Percentiles rank a stretch among this genome's conserved stretches.
Evolutionary conservation across 169 alveolate species (phyloP).

Genomic region (Plasmodium fragile): DNA sequence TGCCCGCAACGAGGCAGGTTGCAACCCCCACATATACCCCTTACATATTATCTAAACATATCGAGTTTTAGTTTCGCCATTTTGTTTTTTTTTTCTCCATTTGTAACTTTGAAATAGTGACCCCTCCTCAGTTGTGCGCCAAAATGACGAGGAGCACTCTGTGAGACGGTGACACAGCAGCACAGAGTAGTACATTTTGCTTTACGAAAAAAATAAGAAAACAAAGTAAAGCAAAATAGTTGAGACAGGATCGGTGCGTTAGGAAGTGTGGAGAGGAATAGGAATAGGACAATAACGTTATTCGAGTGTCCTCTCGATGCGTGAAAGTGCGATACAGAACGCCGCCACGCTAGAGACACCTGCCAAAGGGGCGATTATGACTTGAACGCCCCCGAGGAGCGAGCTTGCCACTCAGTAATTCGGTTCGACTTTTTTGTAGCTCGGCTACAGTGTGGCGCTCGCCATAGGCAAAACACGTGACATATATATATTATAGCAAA

Average conservation of each 20-base stretch:
- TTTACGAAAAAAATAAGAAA: neutral
- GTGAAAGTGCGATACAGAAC: neutral
- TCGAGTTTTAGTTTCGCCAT: neutral
- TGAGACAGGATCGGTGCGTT: neutral
- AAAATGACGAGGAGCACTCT: neutral
- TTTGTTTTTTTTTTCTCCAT: neutral
- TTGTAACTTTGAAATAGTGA: neutral
- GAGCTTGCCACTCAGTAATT: neutral
- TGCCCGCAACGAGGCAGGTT: neutral
- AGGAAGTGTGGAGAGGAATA: neutral
- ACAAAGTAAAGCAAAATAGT: neutral
- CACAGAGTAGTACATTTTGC: neutral
- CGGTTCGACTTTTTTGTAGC: neutral
- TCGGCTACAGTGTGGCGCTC: neutral
- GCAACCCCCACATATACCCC: neutral
- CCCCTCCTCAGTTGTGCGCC: neutral
- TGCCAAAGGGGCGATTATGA: neutral
- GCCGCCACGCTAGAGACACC: neutral
- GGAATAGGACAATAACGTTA: neutral
- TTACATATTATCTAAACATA: neutral
- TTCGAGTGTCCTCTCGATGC: neutral
- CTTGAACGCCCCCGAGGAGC: neutral
- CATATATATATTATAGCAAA: neutral
- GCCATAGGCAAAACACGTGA: neutral
- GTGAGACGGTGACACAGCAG: neutral